These are phyloP conservation scores for Ocimum tenuiflorum DNA, from an alignment of 257 asterid species.

Conservation along the genomic window DNA sequence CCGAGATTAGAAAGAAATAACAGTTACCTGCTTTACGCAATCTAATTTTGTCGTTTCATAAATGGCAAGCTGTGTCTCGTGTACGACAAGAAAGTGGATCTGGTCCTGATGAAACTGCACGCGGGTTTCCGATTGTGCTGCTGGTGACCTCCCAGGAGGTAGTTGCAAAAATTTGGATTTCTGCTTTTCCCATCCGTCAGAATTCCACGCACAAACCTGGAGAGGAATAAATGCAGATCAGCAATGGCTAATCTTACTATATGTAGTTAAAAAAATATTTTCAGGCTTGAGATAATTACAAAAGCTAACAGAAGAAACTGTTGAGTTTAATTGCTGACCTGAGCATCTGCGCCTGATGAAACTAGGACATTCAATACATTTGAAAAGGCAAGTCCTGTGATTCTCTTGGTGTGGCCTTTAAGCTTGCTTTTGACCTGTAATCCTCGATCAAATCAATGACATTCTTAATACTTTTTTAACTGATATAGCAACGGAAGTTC, in stretches of 20 bases:
- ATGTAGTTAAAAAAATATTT: background rate
- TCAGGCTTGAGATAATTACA: background rate
- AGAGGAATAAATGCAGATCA: background rate
- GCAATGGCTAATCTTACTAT: background rate
- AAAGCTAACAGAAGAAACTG: background rate
- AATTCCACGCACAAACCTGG: constrained; percentile 54
- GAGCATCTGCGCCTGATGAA: constrained; percentile 74
- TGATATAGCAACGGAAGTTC: no score
- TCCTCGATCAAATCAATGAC: background rate
- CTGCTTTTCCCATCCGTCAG: constrained; percentile 59
- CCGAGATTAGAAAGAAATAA: background rate
- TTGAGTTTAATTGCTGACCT: constrained; percentile 25
- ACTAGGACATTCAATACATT: constrained; percentile 42
- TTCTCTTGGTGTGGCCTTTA: constrained; percentile 63
- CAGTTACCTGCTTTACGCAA: constrained; percentile 41
- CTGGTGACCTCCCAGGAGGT: constrained; percentile 52
- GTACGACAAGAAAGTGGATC: constrained; percentile 51
- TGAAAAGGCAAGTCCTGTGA: constrained; percentile 67
- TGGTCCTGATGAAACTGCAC: constrained; percentile 67
- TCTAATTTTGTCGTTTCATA: constrained; percentile 52
- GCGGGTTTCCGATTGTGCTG: constrained; percentile 44
- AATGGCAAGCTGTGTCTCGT: constrained; percentile 59
- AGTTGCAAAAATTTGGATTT: constrained; percentile 42
- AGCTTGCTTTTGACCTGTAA: constrained; percentile 57
- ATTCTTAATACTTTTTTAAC: background rate